Evolutionary conservation across 169 alveolate genomes (phyloP), one percentile per base, ranked within the genome.

Genomic region (Theileria annulata): DNA sequence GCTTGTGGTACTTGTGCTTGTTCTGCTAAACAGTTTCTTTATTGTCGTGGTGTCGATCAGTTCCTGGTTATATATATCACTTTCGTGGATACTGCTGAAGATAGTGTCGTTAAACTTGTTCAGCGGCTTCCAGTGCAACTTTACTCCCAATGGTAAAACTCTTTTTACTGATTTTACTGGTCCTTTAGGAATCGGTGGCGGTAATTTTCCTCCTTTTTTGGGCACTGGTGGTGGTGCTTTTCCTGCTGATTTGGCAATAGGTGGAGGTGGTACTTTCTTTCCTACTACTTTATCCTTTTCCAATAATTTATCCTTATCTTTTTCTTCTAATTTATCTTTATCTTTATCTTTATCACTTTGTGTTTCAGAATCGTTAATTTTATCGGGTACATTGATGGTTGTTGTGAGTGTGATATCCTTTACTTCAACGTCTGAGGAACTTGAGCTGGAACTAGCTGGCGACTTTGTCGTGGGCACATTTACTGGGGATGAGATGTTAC

Each of bases 111-210:
- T 64, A 15, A 83, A 66, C 48, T 51, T 69, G 47, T 69, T 77
- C 49, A 83, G 75, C 6, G 90, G 74, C 62, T 70, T 66, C 90
- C 90, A 83, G 73, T 83, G 90, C 33, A 83, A 60, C 63, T 77
- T 77, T 12, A 83, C 66, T 1, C 90, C 90, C 77, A 83, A 48
- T 23, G 90, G 90, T 3, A 69, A 80, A n/a, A 74, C 70, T 19
- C 23, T 54, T 31, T 79, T 75, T 12, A 66, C 59, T 15, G 47
- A 17, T 12, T 19, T 42, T 3, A 69, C 23, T 31, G 77, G 15
- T 8, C 42, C 42, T 27, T 31, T 70, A 1, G 77, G 77, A 12
- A 70, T 31, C 17, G 42, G 62, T 9, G 77, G 77, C n/a, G 49
- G 51, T 3, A 19, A 17, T 35, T 56, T 70, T 70, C 77, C 77